These are phyloP conservation scores for Rosa persica DNA, from an alignment of 306 rosid species.

Conservation along the genomic window DNA sequence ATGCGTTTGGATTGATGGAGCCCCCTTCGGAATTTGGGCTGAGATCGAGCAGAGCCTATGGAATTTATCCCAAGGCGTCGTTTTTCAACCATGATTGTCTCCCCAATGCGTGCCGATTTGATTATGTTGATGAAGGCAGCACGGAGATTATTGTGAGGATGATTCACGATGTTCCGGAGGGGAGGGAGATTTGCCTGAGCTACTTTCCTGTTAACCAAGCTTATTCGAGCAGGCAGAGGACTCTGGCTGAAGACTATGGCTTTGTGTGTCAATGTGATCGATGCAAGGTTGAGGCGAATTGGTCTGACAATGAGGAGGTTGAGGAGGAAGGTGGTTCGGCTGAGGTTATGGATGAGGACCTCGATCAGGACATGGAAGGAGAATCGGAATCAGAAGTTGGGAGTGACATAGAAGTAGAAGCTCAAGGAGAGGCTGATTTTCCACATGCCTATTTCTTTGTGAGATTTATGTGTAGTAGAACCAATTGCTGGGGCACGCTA, in stretches of 20 bases:
- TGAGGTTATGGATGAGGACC: conserved; percentile 37
- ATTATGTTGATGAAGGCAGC: conserved; percentile 58
- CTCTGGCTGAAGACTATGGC: conserved; percentile 75
- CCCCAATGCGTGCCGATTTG: conserved; percentile 91
- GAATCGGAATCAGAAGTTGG: conserved; percentile 3
- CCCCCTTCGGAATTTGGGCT: conserved; percentile 37
- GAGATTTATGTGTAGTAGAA: conserved; percentile 64
- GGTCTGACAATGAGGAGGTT: conserved; percentile 61
- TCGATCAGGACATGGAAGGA: conserved; percentile 20
- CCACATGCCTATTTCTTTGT: conserved; percentile 83
- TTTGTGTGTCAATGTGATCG: conserved; percentile 74
- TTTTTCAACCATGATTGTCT: conserved; percentile 86
- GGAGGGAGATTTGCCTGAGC: conserved; percentile 83
- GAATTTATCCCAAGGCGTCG: conserved; percentile 63
- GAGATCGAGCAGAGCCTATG: conserved; percentile 72
- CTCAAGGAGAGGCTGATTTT: conserved; percentile 43
- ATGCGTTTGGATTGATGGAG: conserved; percentile 79
- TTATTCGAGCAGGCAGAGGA: conserved; percentile 59
- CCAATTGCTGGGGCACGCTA: conserved; percentile 69
- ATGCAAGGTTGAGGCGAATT: conserved; percentile 67
- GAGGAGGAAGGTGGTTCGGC: conserved; percentile 23
- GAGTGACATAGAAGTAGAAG: conserved; percentile 22
- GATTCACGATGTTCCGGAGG: conserved; percentile 79
- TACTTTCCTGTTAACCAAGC: conserved; percentile 73
- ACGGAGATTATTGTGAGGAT: conserved; percentile 64